Evolutionary conservation across 2,329 filamentous ascomycete species (phyloP).

Genomic region (Pseudogymnoascus sp.): DNA sequence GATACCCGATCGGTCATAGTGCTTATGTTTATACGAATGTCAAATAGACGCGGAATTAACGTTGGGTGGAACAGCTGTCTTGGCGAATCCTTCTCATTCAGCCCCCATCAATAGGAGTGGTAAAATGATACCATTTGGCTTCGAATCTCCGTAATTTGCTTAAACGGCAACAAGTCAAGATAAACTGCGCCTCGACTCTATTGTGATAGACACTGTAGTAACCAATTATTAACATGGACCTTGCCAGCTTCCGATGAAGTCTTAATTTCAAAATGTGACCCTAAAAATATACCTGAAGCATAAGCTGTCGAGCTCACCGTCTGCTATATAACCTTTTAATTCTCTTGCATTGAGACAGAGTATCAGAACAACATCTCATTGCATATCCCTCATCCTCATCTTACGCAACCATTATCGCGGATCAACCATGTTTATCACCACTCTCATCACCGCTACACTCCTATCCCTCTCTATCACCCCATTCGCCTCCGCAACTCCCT

Average conservation of each 20-base stretch:
- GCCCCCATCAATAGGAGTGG: not conserved
- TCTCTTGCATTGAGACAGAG: not conserved
- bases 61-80: not conserved
- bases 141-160: not conserved
- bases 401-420: not conserved
- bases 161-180: not conserved
- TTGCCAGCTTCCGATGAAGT: not conserved
- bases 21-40: not conserved
- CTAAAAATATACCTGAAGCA: not conserved
- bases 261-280: not conserved
- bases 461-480: not conserved
- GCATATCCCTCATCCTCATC: not conserved
- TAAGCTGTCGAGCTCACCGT: not conserved
- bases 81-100: not conserved
- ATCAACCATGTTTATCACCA: not conserved
- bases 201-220: not conserved
- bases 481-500: not conserved
- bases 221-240: not conserved
- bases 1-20: slow-evolving; percentile 2
- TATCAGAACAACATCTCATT: not conserved
- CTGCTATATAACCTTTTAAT: not conserved
- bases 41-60: not conserved
- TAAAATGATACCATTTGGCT: not conserved
- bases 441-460: not conserved
- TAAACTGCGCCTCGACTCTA: not conserved